Evolutionary conservation across 2,329 filamentous ascomycete species (phyloP), one percentile per base, ranked within the genome.

Genomic region (Fusarium metavorans): DNA sequence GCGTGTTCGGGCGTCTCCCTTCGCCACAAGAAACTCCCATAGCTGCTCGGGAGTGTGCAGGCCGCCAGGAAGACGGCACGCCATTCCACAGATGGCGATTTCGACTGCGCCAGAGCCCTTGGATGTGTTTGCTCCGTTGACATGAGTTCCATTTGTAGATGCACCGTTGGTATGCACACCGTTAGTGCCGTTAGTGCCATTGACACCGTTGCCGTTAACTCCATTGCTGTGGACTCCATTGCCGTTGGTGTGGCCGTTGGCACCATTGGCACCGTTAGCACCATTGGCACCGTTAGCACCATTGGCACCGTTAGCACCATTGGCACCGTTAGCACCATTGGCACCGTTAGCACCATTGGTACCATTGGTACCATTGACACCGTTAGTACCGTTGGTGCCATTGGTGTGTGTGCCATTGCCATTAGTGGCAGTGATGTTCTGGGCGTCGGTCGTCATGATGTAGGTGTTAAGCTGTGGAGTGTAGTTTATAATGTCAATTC

Each of bases 1-100:
- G 1, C 37, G 71, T 2, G 59, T 25, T 25, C 74, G 61, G 6
- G 77, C 75, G 35, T 79, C 76, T n/a, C 50, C 60, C n/a, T 77
- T 77, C 18, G 69, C 41, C 0, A 80, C 16, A 10, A 81, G 64
- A 6, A 80, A 75, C 5, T 80, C 71, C 79, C 79, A 80, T 13
- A 80, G 57, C 6, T 77, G 50, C 5, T 73, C 45, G 13, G 75
- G 72, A 3, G 67, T 72, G 1, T 57, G 16, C 3, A 80, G 41
- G 2, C 78, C 77, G 2, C 78, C 79, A 1, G 79, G 78, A 3
- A 80, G 69, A 10, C 79, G 71, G 13, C 73, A 52, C 2, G 75
- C 78, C 67, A 80, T 80, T 14, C 79, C 79, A 14, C 77, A 79
- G n/a, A 80, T 76, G 63, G 79, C 79, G 34, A 78, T 76, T 39